Evolutionary conservation across 2,329 filamentous ascomycete genomes (phyloP).

Genomic region (Xylaria multiplex): DNA sequence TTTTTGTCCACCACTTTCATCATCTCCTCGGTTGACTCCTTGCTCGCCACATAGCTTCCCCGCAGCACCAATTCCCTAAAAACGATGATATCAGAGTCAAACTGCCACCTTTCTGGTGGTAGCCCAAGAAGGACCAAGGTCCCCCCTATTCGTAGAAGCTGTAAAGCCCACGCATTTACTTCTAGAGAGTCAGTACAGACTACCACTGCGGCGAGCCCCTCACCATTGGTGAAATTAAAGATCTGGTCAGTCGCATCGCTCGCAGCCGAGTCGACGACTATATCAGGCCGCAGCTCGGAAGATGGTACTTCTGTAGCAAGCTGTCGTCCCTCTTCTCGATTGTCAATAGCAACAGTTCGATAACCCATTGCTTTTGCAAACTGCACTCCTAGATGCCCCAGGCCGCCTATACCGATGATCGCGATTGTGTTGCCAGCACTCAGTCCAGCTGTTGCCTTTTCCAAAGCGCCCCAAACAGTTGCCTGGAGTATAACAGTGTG

Average conservation of each 20-base stretch:
- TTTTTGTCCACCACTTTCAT: conserved; percentile 9
- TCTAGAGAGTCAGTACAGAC: conserved; percentile 22
- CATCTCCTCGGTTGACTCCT: conserved; percentile 17
- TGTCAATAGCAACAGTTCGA: conserved; percentile 52
- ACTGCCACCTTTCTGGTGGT: conserved; percentile 15
- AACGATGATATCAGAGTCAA: conserved; percentile 16
- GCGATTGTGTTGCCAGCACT: conserved; percentile 44
- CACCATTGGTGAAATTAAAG: conserved; percentile 9
- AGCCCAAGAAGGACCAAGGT: conserved; percentile 18
- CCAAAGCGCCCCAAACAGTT: conserved; percentile 15
- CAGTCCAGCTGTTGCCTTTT: conserved; percentile 13
- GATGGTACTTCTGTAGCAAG: conserved; percentile 47
- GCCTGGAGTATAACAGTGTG: not conserved
- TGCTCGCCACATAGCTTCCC: conserved; percentile 23
- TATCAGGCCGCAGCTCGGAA: conserved; percentile 1
- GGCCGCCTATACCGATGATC: conserved; percentile 51
- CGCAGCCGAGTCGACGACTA: conserved; percentile 14
- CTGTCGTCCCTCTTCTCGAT: conserved; percentile 44
- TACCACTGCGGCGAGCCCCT: conserved; percentile 14
- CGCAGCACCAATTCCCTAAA: conserved; percentile 14
- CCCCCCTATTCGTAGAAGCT: conserved; percentile 8
- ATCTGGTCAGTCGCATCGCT: conserved; percentile 11
- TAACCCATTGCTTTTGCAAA: conserved; percentile 52
- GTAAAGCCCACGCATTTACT: conserved; percentile 17
- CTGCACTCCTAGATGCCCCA: conserved; percentile 51